Base-by-base conservation (phyloP, 345 rosid species). In the Leavenworthia alabamica region DNA sequence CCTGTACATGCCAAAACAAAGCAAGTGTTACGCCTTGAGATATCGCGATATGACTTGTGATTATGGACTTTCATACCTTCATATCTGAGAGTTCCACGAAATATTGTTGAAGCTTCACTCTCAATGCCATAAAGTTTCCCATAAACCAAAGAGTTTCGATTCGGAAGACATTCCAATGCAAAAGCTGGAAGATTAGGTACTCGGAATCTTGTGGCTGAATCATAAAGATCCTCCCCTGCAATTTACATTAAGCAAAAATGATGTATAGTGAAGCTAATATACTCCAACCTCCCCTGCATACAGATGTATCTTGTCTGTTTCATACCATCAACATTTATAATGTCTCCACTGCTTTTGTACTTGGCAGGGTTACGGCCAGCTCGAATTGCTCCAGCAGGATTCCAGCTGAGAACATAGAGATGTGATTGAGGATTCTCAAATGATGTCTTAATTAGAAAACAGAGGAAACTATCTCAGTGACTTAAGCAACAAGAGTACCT, bases 51-150 rank as follows among this genome's bases (percentile, higher is more conserved):
- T 48, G 53, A 40, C 27, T 26, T 12, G 17, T 31, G 60, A 12
- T 31, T 28, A 33, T 15, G 28, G 10, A 32, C 16, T 13, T 13
- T 19, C 31, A 62, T 49, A 66, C 96, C 96, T 92, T 92, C 95
- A 53, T 92, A 92, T 70, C 96, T 90, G 37, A 92, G 88, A 1
- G 96, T 92, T 71, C 90, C 96, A 27, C 98, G 96, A 43, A 88
- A 92, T 58, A 92, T 68, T 8, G 95, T 84, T 31, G 86, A 78
- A 41, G 98, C 95, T 77, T 92, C 95, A 17, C 78, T 53, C 59
- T 56, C 78, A 39, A 92, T 92, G 60, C 96, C 83, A 71, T 92
- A 92, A 8, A 74, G 35, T 27, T 88, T 82, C 16, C 89, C 96
- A 26, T 88, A 88, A 60, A 82, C 75, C 73, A 92, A 71, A 8